A percentile compares a stretch with the other conserved stretches of the same genome.
Conservation (phyloP, 1,284 basidiomycete genomes). For the Pseudozyma hubeiensis region DNA sequence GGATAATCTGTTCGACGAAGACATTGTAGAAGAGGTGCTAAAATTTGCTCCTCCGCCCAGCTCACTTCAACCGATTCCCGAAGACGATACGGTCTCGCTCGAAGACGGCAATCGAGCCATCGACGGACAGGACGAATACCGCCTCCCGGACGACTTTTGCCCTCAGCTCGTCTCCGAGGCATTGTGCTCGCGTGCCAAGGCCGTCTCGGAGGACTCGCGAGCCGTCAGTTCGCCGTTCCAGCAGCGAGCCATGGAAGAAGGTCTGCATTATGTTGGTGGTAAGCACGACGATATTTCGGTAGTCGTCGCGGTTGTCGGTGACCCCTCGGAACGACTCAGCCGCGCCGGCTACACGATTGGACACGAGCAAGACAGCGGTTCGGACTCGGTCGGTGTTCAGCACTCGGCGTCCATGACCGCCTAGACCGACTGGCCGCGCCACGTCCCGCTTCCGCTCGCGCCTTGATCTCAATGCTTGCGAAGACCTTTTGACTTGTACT, state of each 20-base stretch:
- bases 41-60: conserved; percentile 72
- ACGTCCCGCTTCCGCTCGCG: too few relatives aligned
- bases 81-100: conserved; percentile 20
- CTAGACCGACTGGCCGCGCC: neutral
- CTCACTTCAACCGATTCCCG: conserved; percentile 19
- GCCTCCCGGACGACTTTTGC: conserved; percentile 66
- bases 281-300: conserved; percentile 71
- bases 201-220: conserved; percentile 71
- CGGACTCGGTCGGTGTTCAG: neutral
- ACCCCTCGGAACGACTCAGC: conserved; percentile 40
- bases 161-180: conserved; percentile 73
- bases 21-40: conserved; percentile 87
- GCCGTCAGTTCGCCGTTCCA: conserved; percentile 73
- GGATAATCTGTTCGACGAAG: conserved; percentile 95
- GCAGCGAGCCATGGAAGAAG: conserved; percentile 73
- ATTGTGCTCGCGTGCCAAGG: conserved; percentile 71
- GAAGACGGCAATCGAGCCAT: conserved; percentile 17
- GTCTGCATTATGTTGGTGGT: conserved; percentile 69
- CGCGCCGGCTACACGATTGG: conserved; percentile 16
- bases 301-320: conserved; percentile 69
- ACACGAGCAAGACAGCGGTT: conserved; percentile 7
- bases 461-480: too few relatives aligned
- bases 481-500: too few relatives aligned
- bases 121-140: conserved; percentile 29
- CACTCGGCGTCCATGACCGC: neutral